Conservation (phyloP, 2,329 filamentous ascomycete species). For the Fusarium neocosmosporiellum region DNA sequence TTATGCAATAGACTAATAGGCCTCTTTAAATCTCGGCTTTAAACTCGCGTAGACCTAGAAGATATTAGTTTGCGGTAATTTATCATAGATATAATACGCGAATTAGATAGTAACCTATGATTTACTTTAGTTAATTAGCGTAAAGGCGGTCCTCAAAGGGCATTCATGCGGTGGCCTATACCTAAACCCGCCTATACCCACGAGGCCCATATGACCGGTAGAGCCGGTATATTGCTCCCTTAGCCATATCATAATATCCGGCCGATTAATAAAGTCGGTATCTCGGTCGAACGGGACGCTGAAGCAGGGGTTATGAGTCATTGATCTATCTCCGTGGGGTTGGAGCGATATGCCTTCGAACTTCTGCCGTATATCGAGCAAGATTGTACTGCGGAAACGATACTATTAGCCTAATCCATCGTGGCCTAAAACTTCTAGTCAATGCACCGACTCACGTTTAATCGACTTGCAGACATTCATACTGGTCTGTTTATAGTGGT, state of each 20-base stretch:
- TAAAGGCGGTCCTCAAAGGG: background rate
- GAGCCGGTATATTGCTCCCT: slow-evolving; percentile 28
- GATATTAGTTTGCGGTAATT: slow-evolving; percentile 44
- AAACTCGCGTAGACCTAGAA: slow-evolving; percentile 54
- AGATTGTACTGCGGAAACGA: slow-evolving; percentile 8
- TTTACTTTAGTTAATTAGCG: slow-evolving; percentile 26
- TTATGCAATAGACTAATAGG: slow-evolving; percentile 49
- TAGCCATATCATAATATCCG: slow-evolving; percentile 41
- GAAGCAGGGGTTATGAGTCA: background rate
- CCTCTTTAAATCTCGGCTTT: slow-evolving; percentile 48
- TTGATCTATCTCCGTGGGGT: background rate
- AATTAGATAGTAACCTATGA: slow-evolving; percentile 51
- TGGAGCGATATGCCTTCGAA: background rate
- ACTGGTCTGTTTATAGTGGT: background rate
- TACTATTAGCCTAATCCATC: too few relatives aligned
- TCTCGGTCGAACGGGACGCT: slow-evolving; percentile 46
- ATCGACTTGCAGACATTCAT: slow-evolving; percentile 1
- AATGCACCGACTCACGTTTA: slow-evolving; percentile 1
- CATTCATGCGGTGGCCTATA: background rate
- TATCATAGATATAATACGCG: slow-evolving; percentile 42
- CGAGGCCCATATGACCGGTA: slow-evolving; percentile 42
- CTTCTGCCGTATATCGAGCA: slow-evolving; percentile 3
- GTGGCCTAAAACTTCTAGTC: too few relatives aligned
- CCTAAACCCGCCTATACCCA: slow-evolving; percentile 51
- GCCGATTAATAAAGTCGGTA: slow-evolving; percentile 45